Evolutionary conservation across 257 asterid species (phyloP), one percentile per base, ranked within the genome.

Genomic region (Rhazya stricta): DNA sequence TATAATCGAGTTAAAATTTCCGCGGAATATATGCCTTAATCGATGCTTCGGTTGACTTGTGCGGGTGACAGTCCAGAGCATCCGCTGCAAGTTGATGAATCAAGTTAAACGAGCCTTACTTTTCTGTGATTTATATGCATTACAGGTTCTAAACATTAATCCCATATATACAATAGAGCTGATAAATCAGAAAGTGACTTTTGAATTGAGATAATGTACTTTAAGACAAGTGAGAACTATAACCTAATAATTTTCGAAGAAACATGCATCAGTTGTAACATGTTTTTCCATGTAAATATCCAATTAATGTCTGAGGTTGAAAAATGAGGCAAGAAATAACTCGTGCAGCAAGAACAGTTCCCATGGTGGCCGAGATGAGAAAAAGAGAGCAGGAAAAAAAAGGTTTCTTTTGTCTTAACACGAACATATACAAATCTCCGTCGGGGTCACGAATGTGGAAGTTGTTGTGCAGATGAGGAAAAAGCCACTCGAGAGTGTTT

Each of bases 321-420:
- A 36, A 19, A 43, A 71, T 50, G 10, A 58, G 15, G 32, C 36
- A 36, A 72, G 62, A 65, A 37, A 56, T 6, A 54, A 56, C 48
- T 51, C 36, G 37, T 69, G 37, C 18, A 15, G 60, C 51, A 43
- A n/a, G n/a, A 27, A 69, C 34, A 46, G 60, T 27, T 45, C n/a
- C n/a, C n/a, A 5, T 8, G 29, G 3, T 27, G 56, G 60, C n/a
- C 0, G 3, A 18, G 0, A 45, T 32, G 32, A 62, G 7, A 62
- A 41, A 18, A 32, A 23, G 32, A 34, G 30, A 37, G 43, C 29
- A 10, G 25, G 25, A 32, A 34, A n/a, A n/a, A 53, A 67, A 76
- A 76, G 74, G 34, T 54, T 25, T 67, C 5, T 42, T 67, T 76
- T 50, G 79, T 39, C 68, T 53, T 76, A 9, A 54, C n/a, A 67